These are phyloP conservation scores for Chenopodium album DNA, from an alignment of 148 eudicot genomes.

Conservation along the genomic window DNA sequence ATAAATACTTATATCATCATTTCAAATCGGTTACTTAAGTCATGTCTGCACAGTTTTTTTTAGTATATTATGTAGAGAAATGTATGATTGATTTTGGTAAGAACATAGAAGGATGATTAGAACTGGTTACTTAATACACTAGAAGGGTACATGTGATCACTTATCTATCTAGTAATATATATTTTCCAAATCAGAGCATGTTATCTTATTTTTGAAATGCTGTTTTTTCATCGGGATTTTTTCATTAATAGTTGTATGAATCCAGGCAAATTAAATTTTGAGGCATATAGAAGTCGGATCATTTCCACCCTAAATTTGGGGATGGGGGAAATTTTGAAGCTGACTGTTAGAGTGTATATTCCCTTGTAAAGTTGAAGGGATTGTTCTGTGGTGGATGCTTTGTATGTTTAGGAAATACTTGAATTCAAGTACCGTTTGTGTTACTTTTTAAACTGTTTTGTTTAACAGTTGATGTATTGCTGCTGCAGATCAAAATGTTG, in stretches of 20 bases:
- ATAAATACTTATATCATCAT: too few relatives aligned
- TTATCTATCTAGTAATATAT: background rate
- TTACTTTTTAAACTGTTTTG: background rate
- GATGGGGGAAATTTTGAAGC: too few relatives aligned
- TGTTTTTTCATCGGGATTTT: background rate
- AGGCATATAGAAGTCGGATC: background rate
- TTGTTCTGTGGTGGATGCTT: background rate
- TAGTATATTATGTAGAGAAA: too few relatives aligned
- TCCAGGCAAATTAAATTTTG: too few relatives aligned
- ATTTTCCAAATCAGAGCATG: too few relatives aligned
- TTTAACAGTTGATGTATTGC: slow-evolving; percentile 13
- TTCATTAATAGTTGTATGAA: too few relatives aligned
- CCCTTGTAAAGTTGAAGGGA: background rate
- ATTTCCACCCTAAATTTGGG: background rate
- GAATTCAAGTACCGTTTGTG: background rate
- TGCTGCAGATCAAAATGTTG: slow-evolving; percentile 68
- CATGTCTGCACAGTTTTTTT: too few relatives aligned
- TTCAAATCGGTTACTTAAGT: too few relatives aligned
- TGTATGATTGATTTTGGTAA: background rate
- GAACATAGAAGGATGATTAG: background rate
- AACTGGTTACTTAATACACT: too few relatives aligned
- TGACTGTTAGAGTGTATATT: background rate
- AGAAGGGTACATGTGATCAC: background rate
- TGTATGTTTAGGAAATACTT: background rate
- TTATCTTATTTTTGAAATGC: too few relatives aligned